Conservation (phyloP, 2,329 filamentous ascomycete species). For the Calonectria montana region DNA sequence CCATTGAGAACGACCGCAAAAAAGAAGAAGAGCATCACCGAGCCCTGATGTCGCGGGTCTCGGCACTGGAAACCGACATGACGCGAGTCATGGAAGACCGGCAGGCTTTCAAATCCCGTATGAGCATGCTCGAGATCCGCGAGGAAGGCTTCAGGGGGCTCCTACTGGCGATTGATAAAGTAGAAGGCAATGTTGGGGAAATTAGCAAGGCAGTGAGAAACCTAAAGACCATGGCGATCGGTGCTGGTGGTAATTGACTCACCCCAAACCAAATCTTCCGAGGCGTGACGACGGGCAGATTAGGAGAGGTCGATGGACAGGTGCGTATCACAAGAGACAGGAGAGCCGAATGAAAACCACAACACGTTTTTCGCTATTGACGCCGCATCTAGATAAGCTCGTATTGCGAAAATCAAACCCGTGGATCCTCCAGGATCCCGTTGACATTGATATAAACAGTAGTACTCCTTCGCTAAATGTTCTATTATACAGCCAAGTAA, state of each 20-base stretch:
- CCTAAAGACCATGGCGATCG: neutral
- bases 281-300: neutral
- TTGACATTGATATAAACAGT: conserved; percentile 36
- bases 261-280: neutral
- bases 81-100: neutral
- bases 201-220: neutral
- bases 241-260: neutral
- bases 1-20: neutral
- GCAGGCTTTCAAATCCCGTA: neutral
- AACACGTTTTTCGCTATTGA: neutral
- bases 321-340: neutral
- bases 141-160: neutral
- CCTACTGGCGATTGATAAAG: neutral
- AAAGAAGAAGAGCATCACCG: neutral
- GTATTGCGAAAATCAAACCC: conserved; percentile 1
- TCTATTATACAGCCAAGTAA: conserved; percentile 40
- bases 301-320: too few species aligned
- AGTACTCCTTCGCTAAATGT: conserved; percentile 45
- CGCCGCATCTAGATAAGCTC: neutral
- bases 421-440: conserved; percentile 15
- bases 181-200: neutral
- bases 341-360: neutral
- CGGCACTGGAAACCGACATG: neutral
- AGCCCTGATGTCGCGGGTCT: neutral
- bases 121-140: neutral